Base-by-base conservation (phyloP, 1,284 basidiomycete genomes). In the Malassezia pachydermatis region DNA sequence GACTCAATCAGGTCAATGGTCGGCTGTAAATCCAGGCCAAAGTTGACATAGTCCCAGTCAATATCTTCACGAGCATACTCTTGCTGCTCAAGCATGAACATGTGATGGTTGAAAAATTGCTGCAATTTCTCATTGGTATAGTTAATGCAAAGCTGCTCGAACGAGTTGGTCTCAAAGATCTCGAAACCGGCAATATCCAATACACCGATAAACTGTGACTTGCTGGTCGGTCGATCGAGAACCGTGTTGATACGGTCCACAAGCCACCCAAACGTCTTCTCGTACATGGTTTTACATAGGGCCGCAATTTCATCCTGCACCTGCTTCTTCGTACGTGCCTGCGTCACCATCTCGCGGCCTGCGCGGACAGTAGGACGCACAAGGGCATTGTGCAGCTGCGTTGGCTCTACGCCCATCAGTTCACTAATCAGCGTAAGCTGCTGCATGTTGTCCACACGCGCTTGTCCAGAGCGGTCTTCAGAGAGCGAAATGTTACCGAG, bases 181-280 rank as follows among this genome's bases (percentile, higher is more conserved):
- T 99, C 94, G 75, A 99, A 99, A 17, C 94, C 94, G 6, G 94
- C 94, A 51, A 99, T 99, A 80, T 99, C 94, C 25, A 99, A 80
- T 3, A 99, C 94, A 36, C 94, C 94, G 55, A 99, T 98, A 72
- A 96, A 98, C 2, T 86, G 89, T 28, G 87, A 84, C 73, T 94
- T 94, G 27, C 86, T 86, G 1, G 67, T 65, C 14, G 90, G 89
- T 7, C 90, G 81, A 63, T 96, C 92, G 1, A 98, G 78, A 1
- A 89, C 90, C 41, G 81, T 81, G 72, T 99, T 99, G 74, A 98
- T 88, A 35, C 88, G 81, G 57, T 95, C 90, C 19, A 99, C 94
- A 38, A 99, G 80, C 36, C 81, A 79, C 14, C 88, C 86, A 66
- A 98, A 98, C 1, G 84, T 88, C 74, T 95, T 96, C 76, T 98